Conservation (phyloP, 108 stramenopile genomes). For the Craspedostauros australis region DNA sequence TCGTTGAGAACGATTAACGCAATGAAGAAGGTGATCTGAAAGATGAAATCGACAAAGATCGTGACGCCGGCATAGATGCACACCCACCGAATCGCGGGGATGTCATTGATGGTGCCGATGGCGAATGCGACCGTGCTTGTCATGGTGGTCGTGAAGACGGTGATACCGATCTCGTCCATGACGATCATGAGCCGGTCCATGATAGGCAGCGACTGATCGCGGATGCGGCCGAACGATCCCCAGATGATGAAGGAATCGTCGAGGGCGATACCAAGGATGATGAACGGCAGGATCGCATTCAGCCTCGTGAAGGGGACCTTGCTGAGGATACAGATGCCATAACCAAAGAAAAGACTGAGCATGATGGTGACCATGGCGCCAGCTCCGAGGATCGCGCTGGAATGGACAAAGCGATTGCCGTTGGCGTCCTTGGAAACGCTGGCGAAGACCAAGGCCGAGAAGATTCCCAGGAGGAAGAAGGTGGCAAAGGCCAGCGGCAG, state of each 20-base stretch:
- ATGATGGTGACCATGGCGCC: slow-evolving; percentile 3
- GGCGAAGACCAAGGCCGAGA: not conserved
- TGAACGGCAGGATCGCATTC: slow-evolving; percentile 1
- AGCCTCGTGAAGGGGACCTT: slow-evolving; percentile 5
- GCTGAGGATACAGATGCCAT: slow-evolving; percentile 2
- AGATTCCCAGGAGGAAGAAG: slow-evolving; percentile 1
- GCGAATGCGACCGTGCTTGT: slow-evolving; percentile 1
- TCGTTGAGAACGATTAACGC: slow-evolving; percentile 3
- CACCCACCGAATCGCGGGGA: not conserved
- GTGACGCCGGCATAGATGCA: not conserved
- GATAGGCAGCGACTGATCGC: not conserved
- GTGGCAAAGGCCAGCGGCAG: slow-evolving; percentile 1
- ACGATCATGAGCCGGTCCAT: not conserved
- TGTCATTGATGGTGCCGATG: not conserved
- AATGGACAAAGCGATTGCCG: no score
- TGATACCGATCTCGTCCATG: slow-evolving; percentile 1
- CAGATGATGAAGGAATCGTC: slow-evolving; percentile 4
- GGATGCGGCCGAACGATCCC: not conserved
- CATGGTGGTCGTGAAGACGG: slow-evolving; percentile 2
- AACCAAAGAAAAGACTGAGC: slow-evolving; percentile 3
- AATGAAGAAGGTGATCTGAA: no score
- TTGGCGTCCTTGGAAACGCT: not conserved
- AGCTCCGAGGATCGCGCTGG: not conserved
- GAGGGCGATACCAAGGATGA: slow-evolving; percentile 5
- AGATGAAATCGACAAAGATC: slow-evolving; percentile 4